Base-by-base conservation (phyloP, 495 filamentous ascomycete species). In the Aspergillus sclerotiicarbonarius region DNA sequence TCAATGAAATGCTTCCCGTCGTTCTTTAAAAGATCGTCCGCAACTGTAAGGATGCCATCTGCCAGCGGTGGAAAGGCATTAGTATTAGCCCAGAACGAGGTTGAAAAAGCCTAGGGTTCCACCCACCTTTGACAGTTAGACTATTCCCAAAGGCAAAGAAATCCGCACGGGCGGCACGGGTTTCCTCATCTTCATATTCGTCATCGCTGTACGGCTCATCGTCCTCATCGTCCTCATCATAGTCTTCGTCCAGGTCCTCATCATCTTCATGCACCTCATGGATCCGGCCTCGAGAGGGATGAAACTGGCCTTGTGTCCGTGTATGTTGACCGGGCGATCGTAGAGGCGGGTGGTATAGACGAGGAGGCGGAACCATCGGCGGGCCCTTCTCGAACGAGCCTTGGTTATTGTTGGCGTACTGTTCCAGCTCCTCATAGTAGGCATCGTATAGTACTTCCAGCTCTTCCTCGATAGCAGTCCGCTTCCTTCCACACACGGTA, bases 1-100 rank as follows among this genome's bases (percentile, higher is more conserved):
- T 99, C 94, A 73, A 99, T 99, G 79, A 99, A 99, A 68, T 96
- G 96, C 72, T 96, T 96, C 68, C 94, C 94, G 70, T 99, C 94
- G 71, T 99, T 99, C 73, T 98, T 96, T 32, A 99, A 82, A 51
- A 99, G 80, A 74, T 99, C 94, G 76, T 99, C 94, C 67, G 94
- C 94, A 63, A 99, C 95, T 54, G 94, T 99, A 67, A 99, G 86
- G 67, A 98, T 97, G 60, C 95, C 95, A 76, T 94, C 92, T 97
- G 78, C 45, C 45, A 43, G 57, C 16, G 37, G 54, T 44, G 46
- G 46, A 54, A 74, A 74, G 75, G 69, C 70, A 76, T 61, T 55
- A 61, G 60, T 57, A 56, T 45, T 21, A 29, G 41, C 50, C 58
- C 63, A 67, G 46, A 44, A 21, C 50, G 44, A 54, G 15, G 45